phyloP scores from a whole-genome alignment of 179 eudicot genomes.

The Silene noctiflora region DNA sequence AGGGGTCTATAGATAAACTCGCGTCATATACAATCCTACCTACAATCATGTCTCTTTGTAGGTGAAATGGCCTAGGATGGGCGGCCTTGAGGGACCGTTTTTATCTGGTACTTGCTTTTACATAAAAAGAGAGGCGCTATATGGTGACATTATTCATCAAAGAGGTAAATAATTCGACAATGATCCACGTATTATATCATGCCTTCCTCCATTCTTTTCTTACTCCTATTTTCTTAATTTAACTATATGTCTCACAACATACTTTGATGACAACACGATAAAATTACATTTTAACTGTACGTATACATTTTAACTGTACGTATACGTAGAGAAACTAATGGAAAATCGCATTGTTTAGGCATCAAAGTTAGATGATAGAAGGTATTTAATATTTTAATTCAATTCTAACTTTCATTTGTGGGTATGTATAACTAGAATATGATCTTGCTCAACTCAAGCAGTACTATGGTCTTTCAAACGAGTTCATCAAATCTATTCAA shows the following conservation, averaged over 20 bases:
- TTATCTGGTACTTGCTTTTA: constrained; percentile 16
- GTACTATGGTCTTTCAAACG: constrained; percentile 3
- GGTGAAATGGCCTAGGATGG: constrained; percentile 5
- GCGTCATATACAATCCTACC: too few species aligned
- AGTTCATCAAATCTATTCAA: constrained; percentile 9
- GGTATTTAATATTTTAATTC: too few species aligned
- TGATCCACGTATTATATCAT: not conserved
- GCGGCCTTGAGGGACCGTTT: constrained; percentile 3
- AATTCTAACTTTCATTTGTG: not conserved
- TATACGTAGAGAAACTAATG: too few species aligned
- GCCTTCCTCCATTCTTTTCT: too few species aligned
- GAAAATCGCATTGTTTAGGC: too few species aligned
- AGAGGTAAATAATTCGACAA: not conserved
- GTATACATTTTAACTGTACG: too few species aligned
- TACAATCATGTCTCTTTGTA: not conserved
- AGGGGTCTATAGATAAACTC: too few species aligned
- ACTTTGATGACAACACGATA: too few species aligned
- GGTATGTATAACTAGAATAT: not conserved
- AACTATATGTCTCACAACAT: too few species aligned
- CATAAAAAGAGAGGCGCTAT: constrained; percentile 1
- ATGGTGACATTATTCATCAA: constrained; percentile 7
- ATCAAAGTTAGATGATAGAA: too few species aligned
- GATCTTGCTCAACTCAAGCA: constrained; percentile 9
- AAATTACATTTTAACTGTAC: too few species aligned
- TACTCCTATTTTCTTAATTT: too few species aligned